Conservation (phyloP, 495 filamentous ascomycete genomes). For the Penicillium lividum region DNA sequence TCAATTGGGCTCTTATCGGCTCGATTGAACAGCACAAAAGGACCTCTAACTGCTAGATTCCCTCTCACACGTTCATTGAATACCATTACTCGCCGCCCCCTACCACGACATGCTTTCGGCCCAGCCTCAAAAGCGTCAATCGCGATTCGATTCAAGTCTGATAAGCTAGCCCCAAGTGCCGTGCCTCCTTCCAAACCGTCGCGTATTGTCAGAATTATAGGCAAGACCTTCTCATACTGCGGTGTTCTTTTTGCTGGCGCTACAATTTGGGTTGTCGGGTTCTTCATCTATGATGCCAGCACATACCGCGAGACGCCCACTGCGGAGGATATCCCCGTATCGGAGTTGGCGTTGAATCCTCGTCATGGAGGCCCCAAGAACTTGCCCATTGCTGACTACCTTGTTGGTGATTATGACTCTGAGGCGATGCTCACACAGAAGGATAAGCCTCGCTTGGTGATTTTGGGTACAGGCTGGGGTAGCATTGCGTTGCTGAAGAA, state of each 20-base stretch:
- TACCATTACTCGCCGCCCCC: slow-evolving; percentile 24
- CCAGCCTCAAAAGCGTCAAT: slow-evolving; percentile 10
- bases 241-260: slow-evolving; percentile 60
- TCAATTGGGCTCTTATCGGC: slow-evolving; percentile 32
- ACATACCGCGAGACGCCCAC: slow-evolving; percentile 75
- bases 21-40: slow-evolving; percentile 23
- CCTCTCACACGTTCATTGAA: slow-evolving; percentile 27
- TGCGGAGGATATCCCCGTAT: slow-evolving; percentile 74
- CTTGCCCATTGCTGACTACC: slow-evolving; percentile 81
- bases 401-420: slow-evolving; percentile 84
- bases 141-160: slow-evolving; percentile 34
- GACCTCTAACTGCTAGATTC: slow-evolving; percentile 10
- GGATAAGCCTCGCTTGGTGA: slow-evolving; percentile 87
- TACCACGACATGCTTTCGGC: slow-evolving; percentile 29
- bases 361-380: slow-evolving; percentile 92
- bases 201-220: slow-evolving; percentile 25
- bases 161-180: slow-evolving; percentile 19
- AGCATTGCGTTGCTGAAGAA: slow-evolving; percentile 90
- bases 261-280: slow-evolving; percentile 63
- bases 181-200: slow-evolving; percentile 16
- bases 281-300: slow-evolving; percentile 93
- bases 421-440: slow-evolving; percentile 66
- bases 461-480: slow-evolving; percentile 94
- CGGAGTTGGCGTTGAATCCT: slow-evolving; percentile 78
- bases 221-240: slow-evolving; percentile 54